Evolutionary conservation across 1,284 basidiomycete genomes (phyloP).

Genomic region (Cryptococcus sp.): DNA sequence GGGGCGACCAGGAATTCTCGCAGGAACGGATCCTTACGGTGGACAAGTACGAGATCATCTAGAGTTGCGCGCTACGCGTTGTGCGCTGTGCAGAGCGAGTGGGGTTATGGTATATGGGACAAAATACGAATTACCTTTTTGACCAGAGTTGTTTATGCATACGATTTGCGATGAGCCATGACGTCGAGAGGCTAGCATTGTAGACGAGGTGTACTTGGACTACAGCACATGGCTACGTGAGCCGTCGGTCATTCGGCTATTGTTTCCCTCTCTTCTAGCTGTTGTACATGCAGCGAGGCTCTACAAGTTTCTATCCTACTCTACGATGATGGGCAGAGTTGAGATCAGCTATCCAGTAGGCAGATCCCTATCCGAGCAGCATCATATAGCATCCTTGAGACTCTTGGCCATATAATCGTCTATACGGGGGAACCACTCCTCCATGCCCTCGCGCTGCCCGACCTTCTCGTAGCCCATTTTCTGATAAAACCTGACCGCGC

Average conservation of each 20-base stretch:
- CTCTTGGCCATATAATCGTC: background rate
- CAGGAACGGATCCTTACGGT: constrained; percentile 72
- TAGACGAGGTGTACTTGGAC: too few species aligned
- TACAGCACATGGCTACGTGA: too few species aligned
- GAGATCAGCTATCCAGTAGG: too few species aligned
- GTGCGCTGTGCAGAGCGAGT: background rate
- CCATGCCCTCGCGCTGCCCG: background rate
- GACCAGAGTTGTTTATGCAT: constrained; percentile 11
- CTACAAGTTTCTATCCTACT: too few species aligned
- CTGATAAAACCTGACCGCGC: constrained; percentile 1
- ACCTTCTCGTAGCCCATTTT: background rate
- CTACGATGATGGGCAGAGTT: too few species aligned
- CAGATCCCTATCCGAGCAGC: too few species aligned
- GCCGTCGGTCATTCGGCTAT: too few species aligned
- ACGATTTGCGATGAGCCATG: constrained; percentile 7
- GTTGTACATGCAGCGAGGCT: too few species aligned
- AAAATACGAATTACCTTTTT: background rate
- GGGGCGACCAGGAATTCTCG: constrained; percentile 69
- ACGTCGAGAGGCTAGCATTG: background rate
- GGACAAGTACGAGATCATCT: constrained; percentile 65
- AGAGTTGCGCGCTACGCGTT: constrained; percentile 13
- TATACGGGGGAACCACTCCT: background rate
- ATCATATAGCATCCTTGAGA: background rate
- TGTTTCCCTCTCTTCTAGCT: too few species aligned
- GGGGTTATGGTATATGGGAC: background rate